Conservation (phyloP, 345 rosid genomes). For the Lumnitzera racemosa region DNA sequence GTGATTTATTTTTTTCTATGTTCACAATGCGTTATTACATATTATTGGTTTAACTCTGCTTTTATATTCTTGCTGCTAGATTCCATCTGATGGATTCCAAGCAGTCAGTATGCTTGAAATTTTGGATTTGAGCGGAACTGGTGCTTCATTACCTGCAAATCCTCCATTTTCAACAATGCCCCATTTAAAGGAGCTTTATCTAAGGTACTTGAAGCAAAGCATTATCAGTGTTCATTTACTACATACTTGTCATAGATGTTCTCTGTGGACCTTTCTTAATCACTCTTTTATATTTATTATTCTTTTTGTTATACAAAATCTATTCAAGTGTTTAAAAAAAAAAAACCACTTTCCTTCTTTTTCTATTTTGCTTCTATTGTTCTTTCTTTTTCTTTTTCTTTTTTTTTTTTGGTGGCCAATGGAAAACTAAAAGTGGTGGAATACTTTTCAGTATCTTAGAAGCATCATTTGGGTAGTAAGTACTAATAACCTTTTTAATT, state of each 20-base stretch:
- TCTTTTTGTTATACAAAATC: no score
- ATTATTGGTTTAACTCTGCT: not conserved
- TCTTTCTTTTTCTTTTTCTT: no score
- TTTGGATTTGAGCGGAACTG: slow-evolving; percentile 75
- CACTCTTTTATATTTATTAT: not conserved
- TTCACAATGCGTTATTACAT: no score
- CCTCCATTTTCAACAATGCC: slow-evolving; percentile 61
- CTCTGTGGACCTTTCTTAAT: not conserved
- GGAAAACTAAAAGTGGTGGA: no score
- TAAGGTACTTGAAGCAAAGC: slow-evolving; percentile 44
- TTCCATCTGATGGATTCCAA: slow-evolving; percentile 70
- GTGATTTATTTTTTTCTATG: no score
- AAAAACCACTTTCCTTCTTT: not conserved
- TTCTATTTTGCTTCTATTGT: no score
- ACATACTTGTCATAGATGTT: not conserved
- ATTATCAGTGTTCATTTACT: not conserved
- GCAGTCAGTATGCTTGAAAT: slow-evolving; percentile 62
- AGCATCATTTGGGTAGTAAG: not conserved
- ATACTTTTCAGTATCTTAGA: not conserved
- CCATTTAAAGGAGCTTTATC: slow-evolving; percentile 74
- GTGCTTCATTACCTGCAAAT: slow-evolving; percentile 39
- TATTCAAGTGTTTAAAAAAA: no score
- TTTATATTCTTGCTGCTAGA: slow-evolving; percentile 31
- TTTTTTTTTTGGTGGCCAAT: no score
- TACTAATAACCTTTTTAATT: not conserved